Evolutionary conservation across 345 rosid genomes (phyloP).

Genomic region (Eucalyptus sp.): DNA sequence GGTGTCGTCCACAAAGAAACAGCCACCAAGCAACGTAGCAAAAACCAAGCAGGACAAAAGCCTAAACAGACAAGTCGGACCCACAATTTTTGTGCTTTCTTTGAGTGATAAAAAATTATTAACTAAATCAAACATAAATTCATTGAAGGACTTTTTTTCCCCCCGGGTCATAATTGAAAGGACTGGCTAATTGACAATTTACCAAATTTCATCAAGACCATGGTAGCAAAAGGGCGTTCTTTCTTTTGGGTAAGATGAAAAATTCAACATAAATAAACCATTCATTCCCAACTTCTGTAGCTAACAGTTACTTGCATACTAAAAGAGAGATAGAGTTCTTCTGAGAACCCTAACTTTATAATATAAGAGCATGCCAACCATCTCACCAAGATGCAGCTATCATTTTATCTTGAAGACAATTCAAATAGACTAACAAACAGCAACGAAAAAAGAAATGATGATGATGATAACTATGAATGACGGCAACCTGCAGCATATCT

Average conservation of each 20-base stretch:
- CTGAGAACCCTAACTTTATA: neutral
- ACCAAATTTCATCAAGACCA: neutral
- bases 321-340: neutral
- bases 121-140: neutral
- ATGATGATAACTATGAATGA: neutral
- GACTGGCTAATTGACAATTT: neutral
- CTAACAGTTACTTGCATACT: neutral
- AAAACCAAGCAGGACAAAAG: no score
- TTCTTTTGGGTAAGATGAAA: neutral
- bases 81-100: neutral
- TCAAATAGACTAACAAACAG: neutral
- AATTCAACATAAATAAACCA: neutral
- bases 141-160: neutral
- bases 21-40: no score
- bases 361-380: neutral
- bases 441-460: neutral
- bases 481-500: constrained; percentile 68
- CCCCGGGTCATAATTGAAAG: neutral
- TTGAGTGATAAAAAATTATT: neutral
- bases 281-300: neutral
- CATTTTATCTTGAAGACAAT: neutral
- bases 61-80: neutral
- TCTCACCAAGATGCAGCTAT: neutral
- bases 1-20: no score
- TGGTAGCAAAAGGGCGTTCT: neutral